Base-by-base conservation (phyloP, 352 stramenopile genomes). In the Phytophthora macrochlamydospora region DNA sequence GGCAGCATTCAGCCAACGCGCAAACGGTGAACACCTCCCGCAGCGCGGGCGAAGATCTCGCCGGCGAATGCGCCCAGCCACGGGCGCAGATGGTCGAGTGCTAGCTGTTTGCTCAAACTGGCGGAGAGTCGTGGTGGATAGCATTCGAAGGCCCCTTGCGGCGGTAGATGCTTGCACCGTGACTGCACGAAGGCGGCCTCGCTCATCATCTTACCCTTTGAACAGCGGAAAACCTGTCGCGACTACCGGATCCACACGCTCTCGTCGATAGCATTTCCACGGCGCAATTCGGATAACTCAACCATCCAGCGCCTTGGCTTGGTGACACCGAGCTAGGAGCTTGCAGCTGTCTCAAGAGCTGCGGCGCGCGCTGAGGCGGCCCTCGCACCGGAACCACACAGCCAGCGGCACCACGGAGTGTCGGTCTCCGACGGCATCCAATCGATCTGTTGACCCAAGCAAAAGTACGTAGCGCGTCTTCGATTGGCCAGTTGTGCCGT, bases 341-440 rank as follows among this genome's bases (percentile, higher is more conserved):
- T 40, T 11, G 6, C 35, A 40, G 35, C 35, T 11, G 35, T 40
- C 35, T 24, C 18, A 24, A 24, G 18, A 24, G 18, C 18, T 0
- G 18, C 18, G 18, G 18, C 18, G 18, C 18, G 18, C 18, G 18
- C 18, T 24, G 18, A 24, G 18, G 18, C 18, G 18, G 18, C 13
- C 43, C 14, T 18, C 29, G 43, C 43, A 49, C 43, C 43, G 43
- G 43, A 49, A 49, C 14, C 43, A 28, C 43, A 49, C 29, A 49
- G 35, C 35, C 6, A 40, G 35, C 35, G 35, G 6, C 35, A 40
- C 9, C 6, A 40, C 9, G 35, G 6, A 40, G 9, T 40, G 6
- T 6, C 6, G 35, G 18, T 24, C 18, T 24, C 35, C 35, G 35
- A 11, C 35, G 6, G 35, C 35, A 40, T 40, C 35, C 35, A 40